Percentiles rank a stretch among this genome's conserved stretches.
Conservation (phyloP, 352 stramenopile species). For the Globisporangium parvum region DNA sequence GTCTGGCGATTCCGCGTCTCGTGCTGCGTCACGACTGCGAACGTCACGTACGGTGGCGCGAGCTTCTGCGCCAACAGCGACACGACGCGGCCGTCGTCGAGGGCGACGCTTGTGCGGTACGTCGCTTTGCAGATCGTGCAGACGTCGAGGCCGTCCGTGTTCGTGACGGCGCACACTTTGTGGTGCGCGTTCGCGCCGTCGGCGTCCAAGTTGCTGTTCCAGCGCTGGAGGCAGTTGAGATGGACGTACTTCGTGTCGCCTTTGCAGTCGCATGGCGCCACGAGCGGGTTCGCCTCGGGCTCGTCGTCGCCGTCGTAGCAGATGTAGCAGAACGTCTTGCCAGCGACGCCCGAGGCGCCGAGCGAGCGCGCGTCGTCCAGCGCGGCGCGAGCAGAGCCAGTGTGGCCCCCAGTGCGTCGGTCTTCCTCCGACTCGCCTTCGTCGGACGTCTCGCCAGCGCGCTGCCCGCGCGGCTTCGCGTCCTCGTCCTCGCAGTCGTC, state of each 20-base stretch:
- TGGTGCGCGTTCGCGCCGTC: conserved; percentile 76
- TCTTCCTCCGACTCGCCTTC: conserved; percentile 79
- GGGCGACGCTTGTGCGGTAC: conserved; percentile 85
- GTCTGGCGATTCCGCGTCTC: conserved; percentile 79
- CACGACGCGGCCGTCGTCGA: conserved; percentile 82
- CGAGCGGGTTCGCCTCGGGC: conserved; percentile 77
- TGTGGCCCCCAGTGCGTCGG: conserved; percentile 20
- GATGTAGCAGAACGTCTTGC: conserved; percentile 89
- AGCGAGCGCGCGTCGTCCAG: conserved; percentile 25
- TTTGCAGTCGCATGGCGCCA: conserved; percentile 89
- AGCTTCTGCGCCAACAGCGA: conserved; percentile 86
- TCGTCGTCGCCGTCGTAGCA: conserved; percentile 90
- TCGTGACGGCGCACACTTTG: conserved; percentile 87
- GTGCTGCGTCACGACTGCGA: conserved; percentile 89
- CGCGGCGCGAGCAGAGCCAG: conserved; percentile 9
- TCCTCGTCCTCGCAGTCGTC: conserved; percentile 23
- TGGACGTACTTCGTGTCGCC: conserved; percentile 91
- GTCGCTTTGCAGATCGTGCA: conserved; percentile 91
- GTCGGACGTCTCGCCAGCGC: conserved; percentile 60
- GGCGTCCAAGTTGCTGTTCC: conserved; percentile 87
- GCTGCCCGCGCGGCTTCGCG: conserved; percentile 7
- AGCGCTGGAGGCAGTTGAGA: conserved; percentile 89
- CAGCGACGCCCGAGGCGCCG: conserved; percentile 32
- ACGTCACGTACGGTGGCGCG: conserved; percentile 86
- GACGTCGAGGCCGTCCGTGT: conserved; percentile 82